A percentile compares a stretch with the other conserved stretches of the same genome.
These are phyloP conservation scores for Candida sakaeoensis DNA, from an alignment of 805 yeast species.

Conservation along the genomic window DNA sequence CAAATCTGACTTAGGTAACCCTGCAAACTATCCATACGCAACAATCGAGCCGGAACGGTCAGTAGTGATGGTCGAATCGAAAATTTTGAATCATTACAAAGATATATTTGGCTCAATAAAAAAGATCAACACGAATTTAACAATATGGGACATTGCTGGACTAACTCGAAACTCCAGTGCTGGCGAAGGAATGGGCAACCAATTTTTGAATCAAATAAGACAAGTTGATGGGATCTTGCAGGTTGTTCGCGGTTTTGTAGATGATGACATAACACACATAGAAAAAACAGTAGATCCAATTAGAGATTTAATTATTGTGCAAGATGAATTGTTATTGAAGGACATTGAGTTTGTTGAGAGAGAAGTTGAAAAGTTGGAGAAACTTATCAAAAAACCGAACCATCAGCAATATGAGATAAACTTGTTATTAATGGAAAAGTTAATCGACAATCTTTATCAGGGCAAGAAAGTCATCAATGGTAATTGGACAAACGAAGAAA, in stretches of 20 bases:
- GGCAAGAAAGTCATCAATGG: conserved; percentile 60
- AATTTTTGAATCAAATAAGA: conserved; percentile 63
- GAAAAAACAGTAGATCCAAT: conserved; percentile 58
- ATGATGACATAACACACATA: conserved; percentile 63
- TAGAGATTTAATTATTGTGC: conserved; percentile 59
- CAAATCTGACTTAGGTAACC: conserved; percentile 54
- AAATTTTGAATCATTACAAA: conserved; percentile 46
- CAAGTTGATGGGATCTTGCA: conserved; percentile 72
- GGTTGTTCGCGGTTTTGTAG: conserved; percentile 61
- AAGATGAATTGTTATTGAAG: conserved; percentile 59
- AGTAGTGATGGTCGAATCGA: conserved; percentile 49
- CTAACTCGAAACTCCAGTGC: conserved; percentile 58
- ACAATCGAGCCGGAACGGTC: conserved; percentile 74
- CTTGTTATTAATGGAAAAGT: conserved; percentile 26
- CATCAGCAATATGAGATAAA: conserved; percentile 24
- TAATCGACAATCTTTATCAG: conserved; percentile 34
- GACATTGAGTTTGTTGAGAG: conserved; percentile 61
- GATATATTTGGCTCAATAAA: conserved; percentile 47
- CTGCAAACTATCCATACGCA: conserved; percentile 62
- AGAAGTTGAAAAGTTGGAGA: conserved; percentile 29
- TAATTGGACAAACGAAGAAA: conserved; percentile 59
- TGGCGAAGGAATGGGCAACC: conserved; percentile 75
- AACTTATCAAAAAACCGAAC: conserved; percentile 27
- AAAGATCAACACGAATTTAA: conserved; percentile 52
- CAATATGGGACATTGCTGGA: conserved; percentile 68